Conservation (phyloP, 257 asterid genomes). For the Solanum sejunctum region DNA sequence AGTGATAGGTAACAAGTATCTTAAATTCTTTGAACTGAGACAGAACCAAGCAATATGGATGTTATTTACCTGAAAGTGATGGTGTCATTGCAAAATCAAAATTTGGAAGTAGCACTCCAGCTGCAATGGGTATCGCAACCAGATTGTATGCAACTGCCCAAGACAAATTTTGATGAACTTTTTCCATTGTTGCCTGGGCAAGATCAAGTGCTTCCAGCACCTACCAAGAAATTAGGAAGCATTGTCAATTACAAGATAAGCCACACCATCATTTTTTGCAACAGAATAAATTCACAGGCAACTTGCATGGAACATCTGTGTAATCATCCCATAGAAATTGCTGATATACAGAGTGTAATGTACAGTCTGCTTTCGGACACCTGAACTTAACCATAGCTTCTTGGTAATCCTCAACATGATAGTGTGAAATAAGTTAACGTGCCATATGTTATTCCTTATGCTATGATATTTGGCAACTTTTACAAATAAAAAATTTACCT, state of each 20-base stretch:
- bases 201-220: slow-evolving; percentile 86
- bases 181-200: slow-evolving; percentile 78
- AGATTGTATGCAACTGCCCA: slow-evolving; percentile 95
- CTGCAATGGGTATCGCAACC: slow-evolving; percentile 85
- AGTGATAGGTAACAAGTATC: background rate
- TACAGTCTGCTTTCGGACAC: background rate
- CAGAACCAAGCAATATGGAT: background rate
- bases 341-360: background rate
- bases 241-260: background rate
- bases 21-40: background rate
- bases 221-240: slow-evolving; percentile 27
- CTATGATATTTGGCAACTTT: background rate
- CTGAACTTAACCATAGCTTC: background rate
- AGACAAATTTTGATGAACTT: slow-evolving; percentile 81
- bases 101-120: slow-evolving; percentile 79
- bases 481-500: background rate
- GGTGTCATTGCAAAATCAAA: slow-evolving; percentile 98
- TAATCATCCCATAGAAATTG: background rate
- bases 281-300: background rate
- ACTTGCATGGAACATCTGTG: background rate
- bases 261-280: background rate
- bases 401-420: background rate
- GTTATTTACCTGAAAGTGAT: slow-evolving; percentile 64
- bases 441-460: background rate
- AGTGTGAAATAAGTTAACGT: background rate